Evolutionary conservation across 2,329 filamentous ascomycete species (phyloP).

Genomic region (Hysterium pulicare): DNA sequence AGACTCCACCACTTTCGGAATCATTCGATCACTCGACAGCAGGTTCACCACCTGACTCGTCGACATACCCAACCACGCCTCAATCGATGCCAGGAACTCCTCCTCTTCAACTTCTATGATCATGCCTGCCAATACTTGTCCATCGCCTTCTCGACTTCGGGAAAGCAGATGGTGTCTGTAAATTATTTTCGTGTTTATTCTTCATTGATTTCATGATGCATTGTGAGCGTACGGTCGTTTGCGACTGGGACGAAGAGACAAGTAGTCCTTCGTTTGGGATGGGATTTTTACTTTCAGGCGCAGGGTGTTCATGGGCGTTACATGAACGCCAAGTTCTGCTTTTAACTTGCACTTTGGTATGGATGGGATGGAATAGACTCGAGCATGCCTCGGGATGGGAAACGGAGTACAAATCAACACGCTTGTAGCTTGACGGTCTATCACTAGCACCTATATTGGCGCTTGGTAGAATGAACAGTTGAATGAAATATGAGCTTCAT

Average conservation of each 20-base stretch:
- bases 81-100: constrained; percentile 71
- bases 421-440: too few species aligned
- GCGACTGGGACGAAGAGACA: constrained; percentile 15
- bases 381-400: neutral
- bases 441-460: too few species aligned
- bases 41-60: constrained; percentile 41
- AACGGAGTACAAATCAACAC: too few species aligned
- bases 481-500: too few species aligned
- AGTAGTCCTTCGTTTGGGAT: constrained; percentile 24
- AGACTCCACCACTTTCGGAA: constrained; percentile 76
- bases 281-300: constrained; percentile 1
- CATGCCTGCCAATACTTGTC: neutral
- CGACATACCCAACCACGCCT: constrained; percentile 60
- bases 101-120: constrained; percentile 39
- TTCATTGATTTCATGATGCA: constrained; percentile 34
- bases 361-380: neutral
- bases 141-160: neutral
- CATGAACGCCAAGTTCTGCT: neutral
- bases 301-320: neutral
- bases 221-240: constrained; percentile 27
- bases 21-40: constrained; percentile 63
- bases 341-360: neutral
- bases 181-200: constrained; percentile 19
- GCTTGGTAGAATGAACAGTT: too few species aligned
- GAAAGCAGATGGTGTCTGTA: constrained; percentile 15